These are phyloP conservation scores for Solanum hybrid DNA, from an alignment of 305 asterid genomes.

Conservation along the genomic window DNA sequence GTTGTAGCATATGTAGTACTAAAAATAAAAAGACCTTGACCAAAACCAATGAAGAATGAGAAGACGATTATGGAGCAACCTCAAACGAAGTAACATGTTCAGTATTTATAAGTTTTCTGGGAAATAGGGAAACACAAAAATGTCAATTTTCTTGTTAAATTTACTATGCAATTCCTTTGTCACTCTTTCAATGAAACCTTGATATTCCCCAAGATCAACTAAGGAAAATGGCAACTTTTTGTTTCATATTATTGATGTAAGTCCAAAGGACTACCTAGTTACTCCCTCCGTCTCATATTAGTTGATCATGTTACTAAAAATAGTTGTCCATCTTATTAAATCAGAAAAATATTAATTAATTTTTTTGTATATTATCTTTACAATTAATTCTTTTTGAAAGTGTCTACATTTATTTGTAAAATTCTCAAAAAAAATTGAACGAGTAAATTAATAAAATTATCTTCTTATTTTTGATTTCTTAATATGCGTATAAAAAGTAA, in stretches of 20 bases:
- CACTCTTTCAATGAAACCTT: background rate
- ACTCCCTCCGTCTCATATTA: background rate
- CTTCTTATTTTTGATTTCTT: no score
- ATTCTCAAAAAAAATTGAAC: no score
- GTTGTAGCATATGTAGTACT: background rate
- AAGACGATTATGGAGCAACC: background rate
- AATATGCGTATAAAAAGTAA: no score
- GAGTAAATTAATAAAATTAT: no score
- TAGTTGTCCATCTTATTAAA: no score
- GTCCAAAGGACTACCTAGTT: background rate
- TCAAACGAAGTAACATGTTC: background rate
- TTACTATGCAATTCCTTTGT: background rate
- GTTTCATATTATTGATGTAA: background rate
- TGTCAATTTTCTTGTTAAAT: conserved; percentile 1
- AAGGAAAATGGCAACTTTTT: background rate
- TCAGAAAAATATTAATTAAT: no score
- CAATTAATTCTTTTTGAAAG: no score
- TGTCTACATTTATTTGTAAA: no score
- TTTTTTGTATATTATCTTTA: no score
- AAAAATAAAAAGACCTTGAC: background rate
- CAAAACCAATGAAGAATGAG: background rate
- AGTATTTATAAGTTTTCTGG: background rate
- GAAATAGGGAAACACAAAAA: background rate
- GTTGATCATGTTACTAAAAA: no score
- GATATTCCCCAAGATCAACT: background rate